Percentiles rank a stretch among this genome's conserved stretches.
These are phyloP conservation scores for Vanderwaltozyma tropicalis DNA, from an alignment of 805 yeast genomes.

Conservation along the genomic window DNA sequence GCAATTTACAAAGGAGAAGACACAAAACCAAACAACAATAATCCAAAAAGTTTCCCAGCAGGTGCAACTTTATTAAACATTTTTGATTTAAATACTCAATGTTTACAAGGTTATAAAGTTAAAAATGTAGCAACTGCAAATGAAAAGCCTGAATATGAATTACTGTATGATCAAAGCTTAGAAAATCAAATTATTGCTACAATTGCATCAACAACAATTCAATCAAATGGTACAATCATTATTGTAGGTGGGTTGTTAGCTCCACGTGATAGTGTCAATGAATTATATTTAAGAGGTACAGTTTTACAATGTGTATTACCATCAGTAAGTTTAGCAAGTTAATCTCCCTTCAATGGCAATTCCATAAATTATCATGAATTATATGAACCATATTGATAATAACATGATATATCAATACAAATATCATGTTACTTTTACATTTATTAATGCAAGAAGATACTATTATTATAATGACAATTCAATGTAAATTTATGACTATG, in stretches of 20 bases:
- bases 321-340: slow-evolving; percentile 16
- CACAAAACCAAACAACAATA: background rate
- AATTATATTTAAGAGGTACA: slow-evolving; percentile 22
- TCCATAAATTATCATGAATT: too few relatives aligned
- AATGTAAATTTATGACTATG: too few relatives aligned
- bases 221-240: slow-evolving; percentile 14
- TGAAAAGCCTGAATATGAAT: background rate
- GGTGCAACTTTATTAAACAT: slow-evolving; percentile 10
- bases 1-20: slow-evolving; percentile 1
- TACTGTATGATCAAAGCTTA: background rate
- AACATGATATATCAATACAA: too few relatives aligned
- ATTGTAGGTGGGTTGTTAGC: slow-evolving; percentile 23
- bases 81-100: slow-evolving; percentile 15
- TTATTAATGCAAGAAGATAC: too few relatives aligned
- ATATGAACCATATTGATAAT: too few relatives aligned
- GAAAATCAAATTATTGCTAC: background rate
- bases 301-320: slow-evolving; percentile 22
- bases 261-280: slow-evolving; percentile 6
- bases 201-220: slow-evolving; percentile 7
- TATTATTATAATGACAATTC: too few relatives aligned
- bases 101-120: slow-evolving; percentile 9
- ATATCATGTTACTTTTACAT: too few relatives aligned
- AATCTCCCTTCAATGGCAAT: too few relatives aligned
- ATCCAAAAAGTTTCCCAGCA: background rate
- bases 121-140: background rate